Base-by-base conservation (phyloP, 2,329 filamentous ascomycete genomes). In the Pestalotiopsis fici region DNA sequence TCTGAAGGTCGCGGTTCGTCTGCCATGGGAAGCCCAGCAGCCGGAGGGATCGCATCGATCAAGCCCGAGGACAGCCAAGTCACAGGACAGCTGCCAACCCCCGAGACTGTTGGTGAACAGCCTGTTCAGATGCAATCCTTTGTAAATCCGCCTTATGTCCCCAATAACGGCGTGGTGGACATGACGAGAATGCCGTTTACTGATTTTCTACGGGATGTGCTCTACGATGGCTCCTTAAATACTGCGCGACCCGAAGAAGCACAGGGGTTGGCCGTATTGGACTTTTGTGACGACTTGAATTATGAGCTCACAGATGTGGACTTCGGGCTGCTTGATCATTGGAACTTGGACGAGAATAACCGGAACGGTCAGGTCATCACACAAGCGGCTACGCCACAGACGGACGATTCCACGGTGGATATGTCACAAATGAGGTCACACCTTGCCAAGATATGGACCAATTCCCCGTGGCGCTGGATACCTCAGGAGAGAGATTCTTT, bases 291-390 rank as follows among this genome's bases (percentile, higher is more conserved):
- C 64, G 80, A 87, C 67, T 77, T 76, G 59, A 85, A 81, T 66
- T 75, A 87, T 35, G 85, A 87, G 59, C 78, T 87, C 25, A 86
- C 82, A 12, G 85, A 87, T 18, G 76, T 84, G 35, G 85, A 87
- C 70, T 87, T 86, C 73, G 82, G 82, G 0, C 75, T 87, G 4
- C 71, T 87, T 15, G 82, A 86, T 67, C 77, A 83, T 67, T 86
- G 84, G 81, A 85, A 83, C 68, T 67, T 83, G 12, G 83, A 83
- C 35, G 76, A 78, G 12, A 67, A 77, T 59, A 66, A 70, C n/a
- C 43, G 43, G 27, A 76, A 74, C 66, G 66, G 67, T 56, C 72
- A 74, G 61, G 69, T 69, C 66, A 39, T 75, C 67, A 67, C 72
- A 7, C 74, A 74, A 69, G 75, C 68, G 59, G 75, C 66, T 37